These are phyloP conservation scores for Aspergillus thermomutatus DNA, from an alignment of 2,329 filamentous ascomycete species.

Conservation along the genomic window DNA sequence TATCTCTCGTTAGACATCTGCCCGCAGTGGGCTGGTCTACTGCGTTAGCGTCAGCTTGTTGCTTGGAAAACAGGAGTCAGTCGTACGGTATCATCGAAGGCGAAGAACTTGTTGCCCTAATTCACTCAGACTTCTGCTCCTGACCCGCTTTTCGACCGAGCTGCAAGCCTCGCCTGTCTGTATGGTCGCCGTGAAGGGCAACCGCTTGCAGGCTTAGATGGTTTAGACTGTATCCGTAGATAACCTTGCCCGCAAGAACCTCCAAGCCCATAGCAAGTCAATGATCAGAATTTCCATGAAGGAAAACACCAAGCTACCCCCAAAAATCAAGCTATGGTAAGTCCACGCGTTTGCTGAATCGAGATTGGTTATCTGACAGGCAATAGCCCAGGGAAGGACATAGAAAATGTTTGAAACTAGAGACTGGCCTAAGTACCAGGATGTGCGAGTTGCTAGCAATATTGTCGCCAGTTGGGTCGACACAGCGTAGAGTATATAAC, in stretches of 20 bases:
- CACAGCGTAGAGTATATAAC: conserved; percentile 66
- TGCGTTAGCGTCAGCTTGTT: too few species aligned
- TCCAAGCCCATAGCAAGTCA: conserved; percentile 9
- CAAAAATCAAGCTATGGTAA: conserved; percentile 19
- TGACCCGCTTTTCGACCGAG: too few species aligned
- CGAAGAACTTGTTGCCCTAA: too few species aligned
- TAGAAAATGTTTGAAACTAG: conserved; percentile 65
- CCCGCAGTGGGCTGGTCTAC: too few species aligned
- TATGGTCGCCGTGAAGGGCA: too few species aligned
- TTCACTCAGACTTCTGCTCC: too few species aligned
- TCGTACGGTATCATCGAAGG: too few species aligned
- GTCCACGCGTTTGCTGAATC: conserved; percentile 16
- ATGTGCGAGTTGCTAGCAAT: conserved; percentile 60
- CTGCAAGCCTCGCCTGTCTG: too few species aligned
- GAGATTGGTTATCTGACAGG: conserved; percentile 20
- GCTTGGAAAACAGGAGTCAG: too few species aligned
- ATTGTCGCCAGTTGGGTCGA: conserved; percentile 63
- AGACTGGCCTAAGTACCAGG: conserved; percentile 67
- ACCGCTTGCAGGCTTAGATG: too few species aligned
- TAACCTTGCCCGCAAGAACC: not conserved
- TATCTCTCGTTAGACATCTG: too few species aligned
- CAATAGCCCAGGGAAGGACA: conserved; percentile 69
- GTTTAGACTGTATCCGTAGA: too few species aligned
- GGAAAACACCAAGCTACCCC: conserved; percentile 20
- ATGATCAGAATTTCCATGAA: conserved; percentile 14